A percentile compares a stretch with the other conserved stretches of the same genome.
Evolutionary conservation across 768 basidiomycete genomes (phyloP).

Genomic region (Udeniomyces megalosporus): DNA sequence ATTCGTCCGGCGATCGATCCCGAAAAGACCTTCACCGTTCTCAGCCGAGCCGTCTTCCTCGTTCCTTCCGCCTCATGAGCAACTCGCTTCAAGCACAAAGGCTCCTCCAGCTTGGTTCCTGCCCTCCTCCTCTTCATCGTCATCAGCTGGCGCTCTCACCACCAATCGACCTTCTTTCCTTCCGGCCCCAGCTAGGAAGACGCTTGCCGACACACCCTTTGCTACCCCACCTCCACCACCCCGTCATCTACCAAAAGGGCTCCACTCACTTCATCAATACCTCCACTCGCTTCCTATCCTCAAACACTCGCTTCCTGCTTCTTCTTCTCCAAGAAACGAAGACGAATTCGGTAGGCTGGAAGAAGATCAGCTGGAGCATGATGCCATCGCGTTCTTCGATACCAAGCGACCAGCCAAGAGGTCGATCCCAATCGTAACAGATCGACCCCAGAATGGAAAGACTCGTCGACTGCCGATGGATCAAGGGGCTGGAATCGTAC

Average conservation of each 20-base stretch:
- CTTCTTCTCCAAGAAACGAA: too few relatives aligned
- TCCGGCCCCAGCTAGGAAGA: neutral
- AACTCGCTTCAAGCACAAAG: too few relatives aligned
- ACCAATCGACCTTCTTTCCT: slow-evolving; percentile 5
- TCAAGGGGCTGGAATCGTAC: neutral
- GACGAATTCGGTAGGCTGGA: too few relatives aligned
- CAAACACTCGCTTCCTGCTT: too few relatives aligned
- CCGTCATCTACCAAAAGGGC: neutral
- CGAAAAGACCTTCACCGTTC: too few relatives aligned
- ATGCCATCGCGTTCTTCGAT: neutral
- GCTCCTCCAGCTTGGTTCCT: slow-evolving; percentile 7
- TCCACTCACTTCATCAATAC: neutral
- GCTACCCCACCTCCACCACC: neutral
- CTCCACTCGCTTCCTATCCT: neutral
- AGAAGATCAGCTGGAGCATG: too few relatives aligned
- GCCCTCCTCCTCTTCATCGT: neutral
- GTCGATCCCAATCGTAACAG: slow-evolving; percentile 1
- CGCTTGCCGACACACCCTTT: neutral
- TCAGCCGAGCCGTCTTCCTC: too few relatives aligned
- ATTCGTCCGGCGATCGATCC: too few relatives aligned
- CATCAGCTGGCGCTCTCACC: too few relatives aligned
- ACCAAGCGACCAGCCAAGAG: neutral
- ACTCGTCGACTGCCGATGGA: neutral
- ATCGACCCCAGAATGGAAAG: slow-evolving; percentile 1
- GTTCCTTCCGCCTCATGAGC: too few relatives aligned